Evolutionary conservation across 306 rosid genomes (phyloP), one percentile per base, ranked within the genome.

Genomic region (Quercus parvula): DNA sequence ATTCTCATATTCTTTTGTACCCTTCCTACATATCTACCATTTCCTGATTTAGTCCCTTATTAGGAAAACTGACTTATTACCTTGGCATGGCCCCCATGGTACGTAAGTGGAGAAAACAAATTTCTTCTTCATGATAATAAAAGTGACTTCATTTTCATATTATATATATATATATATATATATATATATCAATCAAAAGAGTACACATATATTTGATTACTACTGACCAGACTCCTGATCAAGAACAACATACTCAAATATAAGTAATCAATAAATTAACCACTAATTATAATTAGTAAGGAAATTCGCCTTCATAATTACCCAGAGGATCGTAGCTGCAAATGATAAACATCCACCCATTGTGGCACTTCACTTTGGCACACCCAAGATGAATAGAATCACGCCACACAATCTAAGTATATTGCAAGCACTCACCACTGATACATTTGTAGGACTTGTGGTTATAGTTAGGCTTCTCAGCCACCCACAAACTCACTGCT

Each of bases 401-500:
- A 0, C 22, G 13, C 84, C 87, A 84, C 19, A 84, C 84, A 1
- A 71, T 51, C 1, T 79, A 81, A 28, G 84, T 80, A 49, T 84
- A 84, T n/a, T 79, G 79, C 1, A 55, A 4, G 19, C 81, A 83
- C 38, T 31, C 25, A 1, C 46, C 83, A 0, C 51, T 52, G 0
- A 41, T 7, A 20, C 81, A 83, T 0, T 5, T 14, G 41, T 79
- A 79, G 22, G 17, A n/a, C 2, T 28, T 20, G 11, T 81, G 8
- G 33, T 89, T 81, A 35, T 92, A 91, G 74, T 84, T 1, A 0
- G 85, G 83, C 78, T 88, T 84, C 86, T 92, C 97, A 0, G 81
- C 73, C 3, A 86, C 68, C 97, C 96, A 92, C 46, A 86, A 80
- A 82, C 76, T 87, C 5, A 86, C 92, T 0, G 97, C 89, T 1